Evolutionary conservation across 306 rosid species (phyloP), one percentile per base, ranked within the genome.

Genomic region (Cucurbita pepo): DNA sequence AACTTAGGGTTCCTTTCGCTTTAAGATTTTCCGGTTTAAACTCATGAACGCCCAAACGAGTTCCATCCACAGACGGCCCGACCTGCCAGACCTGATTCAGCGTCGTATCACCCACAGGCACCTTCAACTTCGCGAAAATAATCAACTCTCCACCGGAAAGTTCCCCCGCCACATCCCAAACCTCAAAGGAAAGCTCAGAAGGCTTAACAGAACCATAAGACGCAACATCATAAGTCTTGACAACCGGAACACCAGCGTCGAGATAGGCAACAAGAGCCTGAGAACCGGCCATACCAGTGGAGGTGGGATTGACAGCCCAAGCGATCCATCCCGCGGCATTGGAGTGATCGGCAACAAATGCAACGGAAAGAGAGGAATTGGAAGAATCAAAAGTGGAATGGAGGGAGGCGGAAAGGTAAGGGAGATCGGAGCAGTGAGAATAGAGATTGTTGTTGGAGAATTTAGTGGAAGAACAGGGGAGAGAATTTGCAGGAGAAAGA

Each of bases 241-340:
- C 72, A 13, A 40, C 30, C 10, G 77, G 21, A 5, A 43, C 8
- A 37, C 74, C 25, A 0, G 30, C 3, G 4, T 78, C 73, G 75
- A 40, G 70, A 11, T 25, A 74, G 16, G 98, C 92, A 3, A 94
- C 21, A 5, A 94, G 41, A 4, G 97, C 71, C 56, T 89, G 87
- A 0, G 92, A 13, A 0, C 97, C 96, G 0, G 0, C 1, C 98
- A 94, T 94, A n/a, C 77, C 79, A 10, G 56, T 58, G 6, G 56
- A 74, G 43, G 78, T 52, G 11, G 90, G 96, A 69, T 94, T 94
- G 30, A 94, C 51, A 0, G 82, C 96, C 98, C 98, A 94, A 12
- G 89, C 51, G 10, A 87, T 82, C 91, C 92, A 94, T 9, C 96
- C 96, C 2, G 55, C 19, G 34, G 88, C 0, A 0, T 25, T 45